phyloP scores from a whole-genome alignment of 306 rosid genomes.

The Acmispon strigosus region DNA sequence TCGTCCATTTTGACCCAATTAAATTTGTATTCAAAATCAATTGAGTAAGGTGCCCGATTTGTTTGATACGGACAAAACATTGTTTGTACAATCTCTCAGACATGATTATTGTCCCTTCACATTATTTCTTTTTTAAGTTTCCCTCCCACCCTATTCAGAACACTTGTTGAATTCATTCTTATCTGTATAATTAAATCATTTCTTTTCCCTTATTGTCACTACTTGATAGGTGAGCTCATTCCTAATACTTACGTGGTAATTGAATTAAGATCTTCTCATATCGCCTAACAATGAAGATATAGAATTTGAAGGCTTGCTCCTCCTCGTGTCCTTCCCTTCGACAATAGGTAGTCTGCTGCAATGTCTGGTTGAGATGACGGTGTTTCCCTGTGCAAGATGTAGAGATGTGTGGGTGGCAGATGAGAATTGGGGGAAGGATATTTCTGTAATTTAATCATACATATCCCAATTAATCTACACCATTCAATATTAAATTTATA shows the following conservation, averaged over 20 bases:
- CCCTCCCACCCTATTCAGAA: neutral
- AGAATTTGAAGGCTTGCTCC: too few relatives aligned
- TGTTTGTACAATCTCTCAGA: slow-evolving; percentile 12
- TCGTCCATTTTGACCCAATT: slow-evolving; percentile 6
- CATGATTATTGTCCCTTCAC: slow-evolving; percentile 20
- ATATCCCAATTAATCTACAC: too few relatives aligned
- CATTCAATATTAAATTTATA: too few relatives aligned
- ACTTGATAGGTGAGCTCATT: neutral
- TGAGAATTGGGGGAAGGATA: too few relatives aligned
- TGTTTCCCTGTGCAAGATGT: too few relatives aligned
- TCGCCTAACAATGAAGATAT: too few relatives aligned
- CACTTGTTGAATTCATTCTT: neutral
- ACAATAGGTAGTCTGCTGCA: too few relatives aligned
- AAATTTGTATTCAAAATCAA: slow-evolving; percentile 20
- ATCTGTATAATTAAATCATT: neutral
- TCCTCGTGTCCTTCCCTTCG: too few relatives aligned
- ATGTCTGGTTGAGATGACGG: too few relatives aligned
- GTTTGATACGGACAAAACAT: slow-evolving; percentile 29
- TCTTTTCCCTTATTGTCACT: neutral
- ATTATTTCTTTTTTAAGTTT: neutral
- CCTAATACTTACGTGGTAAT: neutral
- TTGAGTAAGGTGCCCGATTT: slow-evolving; percentile 17
- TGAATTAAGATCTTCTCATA: too few relatives aligned
- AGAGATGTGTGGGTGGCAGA: too few relatives aligned
- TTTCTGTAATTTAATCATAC: too few relatives aligned